Conservation (phyloP, 306 rosid species). For the Senna tora region DNA sequence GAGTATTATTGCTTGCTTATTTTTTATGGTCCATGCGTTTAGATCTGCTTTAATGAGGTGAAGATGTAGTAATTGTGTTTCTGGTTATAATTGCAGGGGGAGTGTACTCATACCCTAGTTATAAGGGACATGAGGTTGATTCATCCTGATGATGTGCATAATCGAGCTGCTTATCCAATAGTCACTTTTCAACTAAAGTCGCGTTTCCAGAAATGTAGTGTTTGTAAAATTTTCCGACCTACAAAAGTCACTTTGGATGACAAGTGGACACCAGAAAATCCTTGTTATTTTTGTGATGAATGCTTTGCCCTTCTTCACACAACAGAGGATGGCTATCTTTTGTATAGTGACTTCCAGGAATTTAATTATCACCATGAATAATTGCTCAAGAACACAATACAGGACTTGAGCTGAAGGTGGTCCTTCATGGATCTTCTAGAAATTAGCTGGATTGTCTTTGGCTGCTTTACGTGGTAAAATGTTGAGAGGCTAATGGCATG, state of each 20-base stretch:
- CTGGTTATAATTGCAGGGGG: constrained; percentile 57
- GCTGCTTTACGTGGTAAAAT: too few relatives aligned
- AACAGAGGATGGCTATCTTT: constrained; percentile 60
- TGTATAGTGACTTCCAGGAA: constrained; percentile 58
- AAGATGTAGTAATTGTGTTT: constrained; percentile 21
- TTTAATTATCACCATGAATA: constrained; percentile 70
- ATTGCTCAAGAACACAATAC: neutral
- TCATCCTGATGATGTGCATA: constrained; percentile 74
- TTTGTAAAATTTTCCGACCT: constrained; percentile 76
- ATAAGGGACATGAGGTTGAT: constrained; percentile 86
- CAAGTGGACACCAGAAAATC: constrained; percentile 73
- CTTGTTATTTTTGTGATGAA: constrained; percentile 73
- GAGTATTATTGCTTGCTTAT: neutral
- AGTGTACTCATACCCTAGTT: constrained; percentile 77
- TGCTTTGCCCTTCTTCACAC: constrained; percentile 75
- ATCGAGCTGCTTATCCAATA: constrained; percentile 71
- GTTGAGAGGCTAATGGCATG: too few relatives aligned
- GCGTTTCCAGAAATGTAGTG: constrained; percentile 67
- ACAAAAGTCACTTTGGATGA: constrained; percentile 76
- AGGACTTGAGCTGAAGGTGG: too few relatives aligned
- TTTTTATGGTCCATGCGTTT: too few relatives aligned
- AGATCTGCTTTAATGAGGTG: neutral
- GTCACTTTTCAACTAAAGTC: constrained; percentile 64
- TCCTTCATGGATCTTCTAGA: neutral
- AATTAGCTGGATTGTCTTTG: too few relatives aligned